phyloP scores from a whole-genome alignment of 1,284 basidiomycete genomes.

The Afroboletus lepidellus region DNA sequence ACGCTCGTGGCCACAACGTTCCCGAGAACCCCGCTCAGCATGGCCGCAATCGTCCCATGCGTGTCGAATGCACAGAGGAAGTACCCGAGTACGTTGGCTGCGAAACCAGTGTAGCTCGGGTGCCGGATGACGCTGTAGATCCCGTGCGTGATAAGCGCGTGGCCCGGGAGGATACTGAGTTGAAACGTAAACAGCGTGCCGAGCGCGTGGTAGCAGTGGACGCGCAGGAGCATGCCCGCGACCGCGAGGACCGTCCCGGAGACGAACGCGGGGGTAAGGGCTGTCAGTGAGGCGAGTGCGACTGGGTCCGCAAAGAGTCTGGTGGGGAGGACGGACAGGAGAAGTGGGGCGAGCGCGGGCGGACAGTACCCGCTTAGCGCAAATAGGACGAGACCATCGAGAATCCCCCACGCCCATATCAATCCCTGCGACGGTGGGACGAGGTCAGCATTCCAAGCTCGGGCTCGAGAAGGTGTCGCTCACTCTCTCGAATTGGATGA shows the following conservation, averaged over 20 bases:
- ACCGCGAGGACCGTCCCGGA: constrained; percentile 7
- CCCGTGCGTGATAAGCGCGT: constrained; percentile 29
- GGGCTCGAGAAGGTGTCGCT: background rate
- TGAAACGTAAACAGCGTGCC: constrained; percentile 28
- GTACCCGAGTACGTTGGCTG: background rate
- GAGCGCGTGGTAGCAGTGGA: constrained; percentile 16
- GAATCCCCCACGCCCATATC: background rate
- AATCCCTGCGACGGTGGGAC: background rate
- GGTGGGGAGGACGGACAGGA: background rate
- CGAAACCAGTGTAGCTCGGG: constrained; percentile 24
- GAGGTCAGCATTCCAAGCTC: background rate
- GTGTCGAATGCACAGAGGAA: too few relatives aligned
- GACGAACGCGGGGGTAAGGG: constrained; percentile 9
- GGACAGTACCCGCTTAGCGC: constrained; percentile 7
- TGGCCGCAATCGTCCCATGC: too few relatives aligned
- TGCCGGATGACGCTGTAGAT: constrained; percentile 30
- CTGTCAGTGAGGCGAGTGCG: background rate
- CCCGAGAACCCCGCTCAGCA: too few relatives aligned
- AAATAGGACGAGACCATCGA: constrained; percentile 7
- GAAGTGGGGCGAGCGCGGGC: background rate
- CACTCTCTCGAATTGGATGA: background rate
- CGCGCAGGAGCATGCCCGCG: constrained; percentile 18
- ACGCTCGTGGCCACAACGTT: too few relatives aligned
- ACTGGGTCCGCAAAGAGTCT: background rate
- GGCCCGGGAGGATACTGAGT: constrained; percentile 23